Conservation (phyloP, 164 flowering plant genomes). For the Buxus sempervirens region DNA sequence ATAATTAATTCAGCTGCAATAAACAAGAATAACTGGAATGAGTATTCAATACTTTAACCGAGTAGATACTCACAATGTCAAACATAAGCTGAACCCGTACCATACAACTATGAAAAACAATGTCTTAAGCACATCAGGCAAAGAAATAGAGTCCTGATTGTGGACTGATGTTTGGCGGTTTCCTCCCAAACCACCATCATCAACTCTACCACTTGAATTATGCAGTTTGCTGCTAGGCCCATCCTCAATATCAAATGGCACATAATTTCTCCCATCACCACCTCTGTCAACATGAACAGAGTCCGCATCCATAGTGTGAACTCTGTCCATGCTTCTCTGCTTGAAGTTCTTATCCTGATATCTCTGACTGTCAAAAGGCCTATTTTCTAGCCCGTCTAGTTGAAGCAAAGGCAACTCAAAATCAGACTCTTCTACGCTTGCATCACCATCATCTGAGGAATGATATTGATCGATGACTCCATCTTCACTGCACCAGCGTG, state of each 20-base stretch:
- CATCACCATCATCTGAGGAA: conserved; percentile 19
- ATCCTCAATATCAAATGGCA: conserved; percentile 64
- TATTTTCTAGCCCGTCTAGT: conserved; percentile 18
- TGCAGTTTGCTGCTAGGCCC: conserved; percentile 24
- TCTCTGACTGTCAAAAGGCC: conserved; percentile 22
- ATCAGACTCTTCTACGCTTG: conserved; percentile 34
- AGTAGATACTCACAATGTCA: conserved; percentile 76
- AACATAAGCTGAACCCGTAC: conserved; percentile 84
- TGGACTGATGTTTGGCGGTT: conserved; percentile 15
- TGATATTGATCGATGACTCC: conserved; percentile 21
- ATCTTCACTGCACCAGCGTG: conserved; percentile 56
- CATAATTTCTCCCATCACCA: conserved; percentile 35
- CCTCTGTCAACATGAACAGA: conserved; percentile 23
- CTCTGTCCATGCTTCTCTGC: conserved; percentile 37
- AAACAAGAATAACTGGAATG: background rate
- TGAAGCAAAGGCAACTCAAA: conserved; percentile 52
- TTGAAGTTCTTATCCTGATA: conserved; percentile 18
- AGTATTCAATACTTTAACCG: conserved; percentile 1
- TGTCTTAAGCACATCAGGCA: conserved; percentile 66
- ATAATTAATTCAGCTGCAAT: conserved; percentile 3
- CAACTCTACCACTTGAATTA: conserved; percentile 19
- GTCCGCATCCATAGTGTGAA: conserved; percentile 20
- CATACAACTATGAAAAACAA: conserved; percentile 73
- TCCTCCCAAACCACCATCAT: conserved; percentile 18
- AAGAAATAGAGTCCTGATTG: conserved; percentile 31